These are phyloP conservation scores for Pontederia crassipes DNA, from an alignment of 176 grass and related monocot species.

Conservation along the genomic window DNA sequence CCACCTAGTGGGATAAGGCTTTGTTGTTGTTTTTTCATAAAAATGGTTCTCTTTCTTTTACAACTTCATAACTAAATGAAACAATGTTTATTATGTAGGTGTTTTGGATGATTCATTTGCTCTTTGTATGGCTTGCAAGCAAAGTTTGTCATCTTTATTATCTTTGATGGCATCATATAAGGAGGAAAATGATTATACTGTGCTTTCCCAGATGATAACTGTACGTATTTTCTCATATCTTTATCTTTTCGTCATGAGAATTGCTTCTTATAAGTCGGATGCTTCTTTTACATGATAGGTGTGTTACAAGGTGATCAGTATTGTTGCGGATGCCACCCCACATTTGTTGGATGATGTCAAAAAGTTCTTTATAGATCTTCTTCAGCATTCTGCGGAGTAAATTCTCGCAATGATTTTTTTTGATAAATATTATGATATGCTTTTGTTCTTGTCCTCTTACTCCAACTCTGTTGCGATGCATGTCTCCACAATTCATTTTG, in stretches of 20 bases:
- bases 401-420: constrained; percentile 9
- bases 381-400: constrained; percentile 62
- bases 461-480: background rate
- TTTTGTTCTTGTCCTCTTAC: constrained; percentile 6
- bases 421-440: background rate
- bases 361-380: constrained; percentile 66
- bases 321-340: constrained; percentile 62
- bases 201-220: constrained; percentile 45
- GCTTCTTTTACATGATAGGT: constrained; percentile 33
- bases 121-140: constrained; percentile 80
- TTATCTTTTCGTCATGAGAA: background rate
- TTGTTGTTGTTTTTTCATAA: constrained; percentile 5
- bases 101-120: constrained; percentile 82
- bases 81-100: constrained; percentile 27
- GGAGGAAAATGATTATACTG: constrained; percentile 72
- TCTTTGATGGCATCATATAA: constrained; percentile 63
- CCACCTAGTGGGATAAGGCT: too few species aligned
- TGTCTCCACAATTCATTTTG: constrained; percentile 1
- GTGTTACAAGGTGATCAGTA: constrained; percentile 42
- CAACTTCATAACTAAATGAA: background rate
- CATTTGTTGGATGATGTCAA: constrained; percentile 55
- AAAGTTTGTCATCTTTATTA: constrained; percentile 58
- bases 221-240: constrained; percentile 34
- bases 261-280: constrained; percentile 18
- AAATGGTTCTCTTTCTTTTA: constrained; percentile 1